These are phyloP conservation scores for Metschnikowia borealis DNA, from an alignment of 805 yeast genomes.

Conservation along the genomic window DNA sequence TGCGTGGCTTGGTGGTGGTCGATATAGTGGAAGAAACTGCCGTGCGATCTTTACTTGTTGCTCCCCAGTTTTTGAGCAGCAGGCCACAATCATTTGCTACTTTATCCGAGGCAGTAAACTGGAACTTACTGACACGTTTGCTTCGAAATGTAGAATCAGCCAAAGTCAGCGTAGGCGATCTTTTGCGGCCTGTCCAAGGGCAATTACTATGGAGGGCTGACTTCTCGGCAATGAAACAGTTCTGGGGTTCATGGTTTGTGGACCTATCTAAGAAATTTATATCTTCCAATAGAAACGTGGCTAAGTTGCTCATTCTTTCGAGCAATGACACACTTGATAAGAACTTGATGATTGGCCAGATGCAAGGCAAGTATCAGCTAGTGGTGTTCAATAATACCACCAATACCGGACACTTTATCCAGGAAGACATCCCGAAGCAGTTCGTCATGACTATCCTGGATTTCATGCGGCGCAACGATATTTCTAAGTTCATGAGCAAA, in stretches of 20 bases:
- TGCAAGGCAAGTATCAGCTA: conserved; percentile 95
- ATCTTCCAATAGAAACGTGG: conserved; percentile 20
- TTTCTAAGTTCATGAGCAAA: conserved; percentile 27
- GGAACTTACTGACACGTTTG: conserved; percentile 66
- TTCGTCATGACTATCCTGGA: conserved; percentile 54
- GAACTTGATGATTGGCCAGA: conserved; percentile 85
- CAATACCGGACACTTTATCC: conserved; percentile 84
- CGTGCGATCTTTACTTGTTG: conserved; percentile 57
- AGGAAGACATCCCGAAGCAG: conserved; percentile 79
- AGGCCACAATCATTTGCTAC: conserved; percentile 60
- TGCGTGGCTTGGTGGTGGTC: conserved; percentile 70
- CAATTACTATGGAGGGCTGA: conserved; percentile 59
- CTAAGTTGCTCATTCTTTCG: conserved; percentile 75
- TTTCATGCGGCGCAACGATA: conserved; percentile 45
- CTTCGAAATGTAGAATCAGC: conserved; percentile 64
- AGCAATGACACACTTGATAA: conserved; percentile 89
- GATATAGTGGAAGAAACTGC: conserved; percentile 97
- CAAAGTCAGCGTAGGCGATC: conserved; percentile 68
- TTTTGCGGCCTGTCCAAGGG: conserved; percentile 33
- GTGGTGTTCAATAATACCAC: conserved; percentile 61
- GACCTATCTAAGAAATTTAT: conserved; percentile 56
- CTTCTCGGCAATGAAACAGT: conserved; percentile 54
- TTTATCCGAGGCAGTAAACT: conserved; percentile 61
- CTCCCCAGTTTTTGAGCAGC: conserved; percentile 61
- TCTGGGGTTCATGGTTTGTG: conserved; percentile 82